Conservation (phyloP, 179 eudicot genomes). For the Silene noctiflora region DNA sequence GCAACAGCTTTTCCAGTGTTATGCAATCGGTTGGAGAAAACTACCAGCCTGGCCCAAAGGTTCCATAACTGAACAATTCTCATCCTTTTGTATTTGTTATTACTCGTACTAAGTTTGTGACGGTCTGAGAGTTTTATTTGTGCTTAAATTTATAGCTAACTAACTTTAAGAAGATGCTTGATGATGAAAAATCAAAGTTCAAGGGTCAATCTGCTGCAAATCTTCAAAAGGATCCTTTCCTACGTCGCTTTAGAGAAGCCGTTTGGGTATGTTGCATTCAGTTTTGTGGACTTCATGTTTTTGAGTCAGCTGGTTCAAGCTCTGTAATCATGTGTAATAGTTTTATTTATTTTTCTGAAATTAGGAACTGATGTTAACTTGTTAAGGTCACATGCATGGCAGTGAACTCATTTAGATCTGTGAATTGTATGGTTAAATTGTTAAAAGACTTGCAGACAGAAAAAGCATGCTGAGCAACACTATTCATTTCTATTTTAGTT, state of each 20-base stretch:
- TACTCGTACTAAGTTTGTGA: background rate
- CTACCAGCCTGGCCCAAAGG: constrained; percentile 60
- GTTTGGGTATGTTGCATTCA: constrained; percentile 62
- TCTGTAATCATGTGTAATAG: background rate
- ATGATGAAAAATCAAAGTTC: constrained; percentile 47
- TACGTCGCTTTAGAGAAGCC: constrained; percentile 79
- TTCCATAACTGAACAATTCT: constrained; percentile 11
- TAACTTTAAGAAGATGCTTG: constrained; percentile 55
- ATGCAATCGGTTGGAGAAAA: constrained; percentile 50
- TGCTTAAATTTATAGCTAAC: constrained; percentile 44
- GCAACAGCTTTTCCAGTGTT: constrained; percentile 46
- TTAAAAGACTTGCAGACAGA: background rate
- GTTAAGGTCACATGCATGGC: background rate
- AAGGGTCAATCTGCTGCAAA: constrained; percentile 41
- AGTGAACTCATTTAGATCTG: background rate
- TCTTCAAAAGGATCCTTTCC: constrained; percentile 41
- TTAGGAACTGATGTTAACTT: too few relatives aligned
- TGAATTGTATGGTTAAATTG: background rate
- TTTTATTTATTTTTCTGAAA: background rate
- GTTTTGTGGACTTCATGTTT: background rate
- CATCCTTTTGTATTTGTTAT: constrained; percentile 5
- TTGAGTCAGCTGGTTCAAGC: background rate
- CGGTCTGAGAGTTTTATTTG: constrained; percentile 5
- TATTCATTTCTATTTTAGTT: background rate
- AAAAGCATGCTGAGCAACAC: background rate